Percentiles rank a stretch among this genome's conserved stretches.
Conservation (phyloP, 257 asterid species). For the Ocimum tenuiflorum region DNA sequence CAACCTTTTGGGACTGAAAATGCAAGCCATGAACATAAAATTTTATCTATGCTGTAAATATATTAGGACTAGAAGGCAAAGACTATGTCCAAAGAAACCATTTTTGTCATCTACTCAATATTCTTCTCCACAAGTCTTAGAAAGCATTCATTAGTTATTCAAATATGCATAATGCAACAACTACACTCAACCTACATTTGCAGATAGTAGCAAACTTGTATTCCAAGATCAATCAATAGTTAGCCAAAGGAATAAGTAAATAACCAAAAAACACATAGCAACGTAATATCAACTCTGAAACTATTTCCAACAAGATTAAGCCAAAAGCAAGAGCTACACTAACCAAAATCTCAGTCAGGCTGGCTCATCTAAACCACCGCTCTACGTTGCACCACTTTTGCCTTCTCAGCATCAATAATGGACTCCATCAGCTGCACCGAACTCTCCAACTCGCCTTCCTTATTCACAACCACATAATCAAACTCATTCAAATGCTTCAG, state of each 20-base stretch:
- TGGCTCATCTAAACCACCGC: conserved; percentile 36
- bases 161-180: too few relatives aligned
- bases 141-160: not conserved
- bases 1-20: too few relatives aligned
- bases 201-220: not conserved
- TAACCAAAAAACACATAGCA: not conserved
- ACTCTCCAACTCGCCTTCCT: conserved; percentile 79
- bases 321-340: conserved; percentile 9
- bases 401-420: conserved; percentile 90
- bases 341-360: not conserved
- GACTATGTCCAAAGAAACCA: too few relatives aligned
- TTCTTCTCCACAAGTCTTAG: too few relatives aligned
- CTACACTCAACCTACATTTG: too few relatives aligned
- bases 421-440: conserved; percentile 69
- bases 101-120: too few relatives aligned
- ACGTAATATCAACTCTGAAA: not conserved
- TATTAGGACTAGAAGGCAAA: too few relatives aligned
- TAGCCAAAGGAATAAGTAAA: not conserved
- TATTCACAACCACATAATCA: conserved; percentile 86
- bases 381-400: conserved; percentile 64
- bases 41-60: too few relatives aligned
- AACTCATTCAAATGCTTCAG: conserved; percentile 67
- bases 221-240: not conserved
- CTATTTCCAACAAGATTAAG: not conserved
- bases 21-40: too few relatives aligned